phyloP scores from a whole-genome alignment of 768 basidiomycete species.

The Suillus luteus region DNA sequence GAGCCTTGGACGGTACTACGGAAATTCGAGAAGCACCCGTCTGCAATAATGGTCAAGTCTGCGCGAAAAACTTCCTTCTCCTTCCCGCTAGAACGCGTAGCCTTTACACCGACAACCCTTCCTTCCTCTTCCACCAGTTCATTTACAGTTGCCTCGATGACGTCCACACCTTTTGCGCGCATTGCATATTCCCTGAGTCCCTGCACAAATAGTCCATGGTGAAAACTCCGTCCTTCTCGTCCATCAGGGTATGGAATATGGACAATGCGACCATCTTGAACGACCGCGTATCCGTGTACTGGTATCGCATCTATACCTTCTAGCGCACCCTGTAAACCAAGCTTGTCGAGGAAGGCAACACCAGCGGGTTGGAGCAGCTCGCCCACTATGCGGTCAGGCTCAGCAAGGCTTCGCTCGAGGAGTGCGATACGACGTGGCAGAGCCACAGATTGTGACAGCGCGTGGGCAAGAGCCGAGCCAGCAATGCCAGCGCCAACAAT shows the following conservation, averaged over 20 bases:
- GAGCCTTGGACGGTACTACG: slow-evolving; percentile 64
- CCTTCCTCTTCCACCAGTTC: slow-evolving; percentile 66
- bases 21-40: slow-evolving; percentile 96
- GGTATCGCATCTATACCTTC: slow-evolving; percentile 89
- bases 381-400: slow-evolving; percentile 96
- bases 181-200: slow-evolving; percentile 68
- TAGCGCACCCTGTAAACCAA: slow-evolving; percentile 77
- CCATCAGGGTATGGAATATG: slow-evolving; percentile 85
- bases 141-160: slow-evolving; percentile 84
- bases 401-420: slow-evolving; percentile 87
- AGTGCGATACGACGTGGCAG: slow-evolving; percentile 65
- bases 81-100: slow-evolving; percentile 41
- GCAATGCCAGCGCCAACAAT: slow-evolving; percentile 94
- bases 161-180: slow-evolving; percentile 63
- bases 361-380: slow-evolving; percentile 96
- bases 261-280: slow-evolving; percentile 61
- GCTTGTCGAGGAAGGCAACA: slow-evolving; percentile 65
- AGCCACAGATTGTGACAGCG: slow-evolving; percentile 61
- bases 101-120: slow-evolving; percentile 67
- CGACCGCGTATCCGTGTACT: slow-evolving; percentile 84
- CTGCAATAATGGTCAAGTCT: slow-evolving; percentile 84
- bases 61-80: slow-evolving; percentile 64
- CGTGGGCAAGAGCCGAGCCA: slow-evolving; percentile 84
- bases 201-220: slow-evolving; percentile 91
- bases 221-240: slow-evolving; percentile 82